Conservation (phyloP, 2,329 filamentous ascomycete species). For the Didymella exigua region DNA sequence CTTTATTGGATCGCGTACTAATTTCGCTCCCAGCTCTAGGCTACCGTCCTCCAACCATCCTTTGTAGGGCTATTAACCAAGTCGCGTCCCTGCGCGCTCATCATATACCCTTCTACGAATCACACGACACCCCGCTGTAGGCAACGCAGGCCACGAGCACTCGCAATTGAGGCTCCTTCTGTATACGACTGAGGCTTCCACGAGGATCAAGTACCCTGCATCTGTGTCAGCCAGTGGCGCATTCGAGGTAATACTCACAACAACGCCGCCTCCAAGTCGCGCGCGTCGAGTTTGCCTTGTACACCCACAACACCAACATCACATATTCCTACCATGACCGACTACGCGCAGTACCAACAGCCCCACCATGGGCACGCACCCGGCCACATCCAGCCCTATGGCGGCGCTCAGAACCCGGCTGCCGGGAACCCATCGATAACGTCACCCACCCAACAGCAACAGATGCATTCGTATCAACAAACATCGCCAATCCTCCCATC, state of each 20-base stretch:
- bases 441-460: slow-evolving; percentile 68
- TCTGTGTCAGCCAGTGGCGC: slow-evolving; percentile 42
- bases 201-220: slow-evolving; percentile 24
- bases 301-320: slow-evolving; percentile 24
- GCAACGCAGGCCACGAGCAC: slow-evolving; percentile 29
- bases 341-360: slow-evolving; percentile 57
- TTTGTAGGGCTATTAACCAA: slow-evolving; percentile 27
- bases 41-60: slow-evolving; percentile 41
- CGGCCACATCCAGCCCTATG: slow-evolving; percentile 49
- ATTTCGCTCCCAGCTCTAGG: slow-evolving; percentile 41
- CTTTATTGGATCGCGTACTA: slow-evolving; percentile 39
- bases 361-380: slow-evolving; percentile 54
- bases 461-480: slow-evolving; percentile 62
- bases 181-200: slow-evolving; percentile 24
- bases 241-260: slow-evolving; percentile 40
- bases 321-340: slow-evolving; percentile 48
- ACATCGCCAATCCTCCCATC: slow-evolving; percentile 81
- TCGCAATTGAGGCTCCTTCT: slow-evolving; percentile 25
- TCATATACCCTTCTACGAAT: slow-evolving; percentile 29
- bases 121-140: slow-evolving; percentile 27
- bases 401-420: slow-evolving; percentile 44
- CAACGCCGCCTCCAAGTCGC: slow-evolving; percentile 33
- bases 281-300: slow-evolving; percentile 31
- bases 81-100: slow-evolving; percentile 36
- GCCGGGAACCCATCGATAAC: slow-evolving; percentile 61